These are phyloP conservation scores for Syzygium jambos DNA, from an alignment of 345 rosid genomes.

Conservation along the genomic window DNA sequence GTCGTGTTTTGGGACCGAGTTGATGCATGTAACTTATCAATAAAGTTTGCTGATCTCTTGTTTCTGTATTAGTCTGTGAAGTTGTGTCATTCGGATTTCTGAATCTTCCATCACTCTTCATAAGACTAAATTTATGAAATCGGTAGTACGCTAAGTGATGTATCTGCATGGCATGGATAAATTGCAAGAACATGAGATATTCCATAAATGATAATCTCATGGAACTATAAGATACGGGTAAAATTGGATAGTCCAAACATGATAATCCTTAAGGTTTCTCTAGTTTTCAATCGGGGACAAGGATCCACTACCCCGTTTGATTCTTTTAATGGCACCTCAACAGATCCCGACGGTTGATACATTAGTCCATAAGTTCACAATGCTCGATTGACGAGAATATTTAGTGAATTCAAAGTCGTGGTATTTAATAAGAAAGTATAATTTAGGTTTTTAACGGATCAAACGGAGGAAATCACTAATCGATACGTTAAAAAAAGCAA, in stretches of 20 bases:
- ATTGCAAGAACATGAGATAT: background rate
- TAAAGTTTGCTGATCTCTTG: background rate
- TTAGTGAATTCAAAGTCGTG: fast-evolving
- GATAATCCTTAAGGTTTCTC: background rate
- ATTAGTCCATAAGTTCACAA: background rate
- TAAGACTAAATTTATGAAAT: background rate
- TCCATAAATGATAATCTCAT: background rate
- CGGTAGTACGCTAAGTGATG: too few species aligned
- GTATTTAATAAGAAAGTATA: background rate
- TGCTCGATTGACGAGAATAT: background rate
- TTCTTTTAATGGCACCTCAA: background rate
- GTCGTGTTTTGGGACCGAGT: background rate
- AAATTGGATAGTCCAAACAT: background rate
- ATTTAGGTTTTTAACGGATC: background rate
- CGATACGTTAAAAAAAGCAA: background rate
- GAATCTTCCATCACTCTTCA: background rate
- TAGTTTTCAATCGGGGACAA: background rate
- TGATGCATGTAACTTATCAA: background rate
- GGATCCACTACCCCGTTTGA: background rate
- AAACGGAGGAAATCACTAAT: background rate
- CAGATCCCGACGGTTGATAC: background rate
- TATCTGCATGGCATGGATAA: background rate
- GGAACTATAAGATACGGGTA: background rate
- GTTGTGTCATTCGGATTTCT: background rate
- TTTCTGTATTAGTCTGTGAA: background rate